Conservation (phyloP, 345 rosid genomes). For the Crucihimalaya himalaica region DNA sequence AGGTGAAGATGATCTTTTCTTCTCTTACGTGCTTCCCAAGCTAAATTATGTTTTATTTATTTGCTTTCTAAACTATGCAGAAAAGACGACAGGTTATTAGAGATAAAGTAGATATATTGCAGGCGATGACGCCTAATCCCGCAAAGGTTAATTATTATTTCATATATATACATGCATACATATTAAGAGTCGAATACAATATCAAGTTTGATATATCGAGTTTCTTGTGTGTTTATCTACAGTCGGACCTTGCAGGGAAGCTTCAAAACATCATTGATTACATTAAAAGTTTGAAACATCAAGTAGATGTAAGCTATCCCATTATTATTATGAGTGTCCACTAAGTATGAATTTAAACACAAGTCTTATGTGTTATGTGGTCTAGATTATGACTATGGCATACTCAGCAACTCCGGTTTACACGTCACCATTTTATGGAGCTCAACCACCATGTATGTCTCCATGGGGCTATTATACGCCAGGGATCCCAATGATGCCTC, state of each 20-base stretch:
- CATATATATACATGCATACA: not conserved
- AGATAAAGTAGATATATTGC: constrained; percentile 31
- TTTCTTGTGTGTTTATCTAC: not conserved
- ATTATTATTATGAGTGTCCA: not conserved
- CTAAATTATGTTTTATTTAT: not conserved
- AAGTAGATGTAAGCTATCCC: not conserved
- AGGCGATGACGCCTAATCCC: constrained; percentile 16
- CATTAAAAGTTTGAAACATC: constrained; percentile 11
- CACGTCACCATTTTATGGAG: constrained; percentile 15
- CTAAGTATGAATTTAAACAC: no score
- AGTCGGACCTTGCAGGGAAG: constrained; percentile 24
- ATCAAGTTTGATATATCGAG: not conserved
- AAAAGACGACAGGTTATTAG: constrained; percentile 23
- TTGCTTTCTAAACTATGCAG: constrained; percentile 2
- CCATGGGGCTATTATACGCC: constrained; percentile 27
- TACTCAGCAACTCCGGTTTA: constrained; percentile 5
- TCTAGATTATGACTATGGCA: constrained; percentile 16
- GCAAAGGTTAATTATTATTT: constrained; percentile 11
- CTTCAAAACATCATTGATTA: constrained; percentile 16
- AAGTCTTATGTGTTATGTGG: not conserved
- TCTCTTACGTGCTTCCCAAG: constrained; percentile 9
- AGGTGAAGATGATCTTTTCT: constrained; percentile 14
- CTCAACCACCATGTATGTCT: constrained; percentile 25
- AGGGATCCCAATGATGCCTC: constrained; percentile 10
- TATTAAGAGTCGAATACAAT: not conserved